phyloP scores from a whole-genome alignment of 345 rosid genomes.

The Cardiospermum halicacabum region DNA sequence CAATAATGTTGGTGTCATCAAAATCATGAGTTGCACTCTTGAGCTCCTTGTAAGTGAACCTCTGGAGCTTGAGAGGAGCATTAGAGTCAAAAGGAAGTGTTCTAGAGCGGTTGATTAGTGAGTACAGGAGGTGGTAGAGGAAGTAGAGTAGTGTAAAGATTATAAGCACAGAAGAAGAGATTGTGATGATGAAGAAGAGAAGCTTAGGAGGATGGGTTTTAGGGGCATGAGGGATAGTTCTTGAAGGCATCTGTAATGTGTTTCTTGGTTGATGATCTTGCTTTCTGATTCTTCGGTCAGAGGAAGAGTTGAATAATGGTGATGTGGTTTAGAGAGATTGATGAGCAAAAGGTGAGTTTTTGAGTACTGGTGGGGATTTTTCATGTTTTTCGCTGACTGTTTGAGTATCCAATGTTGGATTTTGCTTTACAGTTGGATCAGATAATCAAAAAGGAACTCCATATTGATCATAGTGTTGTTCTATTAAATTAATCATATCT shows the following conservation, averaged over 20 bases:
- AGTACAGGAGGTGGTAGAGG: constrained; percentile 68
- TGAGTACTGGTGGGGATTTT: background rate
- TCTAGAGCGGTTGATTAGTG: constrained; percentile 57
- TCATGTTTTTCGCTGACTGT: constrained; percentile 4
- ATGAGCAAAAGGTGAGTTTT: constrained; percentile 8
- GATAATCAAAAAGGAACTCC: constrained; percentile 13
- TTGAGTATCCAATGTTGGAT: constrained; percentile 34
- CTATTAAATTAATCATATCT: background rate
- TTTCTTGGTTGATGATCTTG: no score
- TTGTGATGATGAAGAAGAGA: constrained; percentile 61
- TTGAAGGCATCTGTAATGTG: constrained; percentile 63
- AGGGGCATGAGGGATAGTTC: constrained; percentile 41
- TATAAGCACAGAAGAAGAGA: constrained; percentile 67
- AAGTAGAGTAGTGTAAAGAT: constrained; percentile 65
- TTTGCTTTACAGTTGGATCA: constrained; percentile 56
- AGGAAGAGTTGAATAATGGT: no score
- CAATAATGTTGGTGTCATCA: constrained; percentile 58
- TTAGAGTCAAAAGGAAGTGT: constrained; percentile 71
- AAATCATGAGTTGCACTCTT: constrained; percentile 74
- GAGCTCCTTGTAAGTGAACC: constrained; percentile 71
- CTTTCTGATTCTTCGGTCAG: no score
- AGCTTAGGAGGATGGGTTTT: constrained; percentile 31
- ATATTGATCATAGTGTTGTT: constrained; percentile 26
- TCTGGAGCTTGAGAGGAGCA: constrained; percentile 63
- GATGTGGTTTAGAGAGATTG: constrained; percentile 13